Conservation (phyloP, 202 grass and related monocot genomes). For the Tripidium arundinaceum region DNA sequence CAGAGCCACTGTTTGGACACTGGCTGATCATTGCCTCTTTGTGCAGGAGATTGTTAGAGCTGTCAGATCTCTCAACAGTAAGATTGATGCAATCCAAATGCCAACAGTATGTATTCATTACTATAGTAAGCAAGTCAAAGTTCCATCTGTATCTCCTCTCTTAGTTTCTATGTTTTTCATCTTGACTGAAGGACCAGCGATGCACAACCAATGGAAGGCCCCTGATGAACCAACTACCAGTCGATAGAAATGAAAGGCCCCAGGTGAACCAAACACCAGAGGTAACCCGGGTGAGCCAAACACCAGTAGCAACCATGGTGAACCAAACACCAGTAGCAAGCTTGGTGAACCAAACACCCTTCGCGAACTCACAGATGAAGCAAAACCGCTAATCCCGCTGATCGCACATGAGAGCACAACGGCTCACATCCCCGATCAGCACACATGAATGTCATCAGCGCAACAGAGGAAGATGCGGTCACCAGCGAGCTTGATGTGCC, state of each 20-base stretch:
- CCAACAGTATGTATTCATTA: slow-evolving; percentile 40
- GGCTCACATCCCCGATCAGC: no score
- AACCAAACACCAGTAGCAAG: not conserved
- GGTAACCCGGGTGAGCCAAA: not conserved
- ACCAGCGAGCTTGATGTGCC: no score
- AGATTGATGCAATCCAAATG: slow-evolving; percentile 31
- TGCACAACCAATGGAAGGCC: slow-evolving; percentile 1
- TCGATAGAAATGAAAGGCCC: not conserved
- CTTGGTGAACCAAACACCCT: not conserved
- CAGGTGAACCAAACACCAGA: not conserved
- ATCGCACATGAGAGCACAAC: no score
- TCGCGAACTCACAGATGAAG: no score
- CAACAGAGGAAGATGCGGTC: no score
- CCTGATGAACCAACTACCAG: slow-evolving; percentile 5
- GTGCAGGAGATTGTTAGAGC: slow-evolving; percentile 50
- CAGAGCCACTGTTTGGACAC: not conserved
- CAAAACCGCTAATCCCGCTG: no score
- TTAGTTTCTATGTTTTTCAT: not conserved
- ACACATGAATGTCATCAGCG: no score
- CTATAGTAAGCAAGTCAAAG: not conserved
- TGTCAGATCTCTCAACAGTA: slow-evolving; percentile 47
- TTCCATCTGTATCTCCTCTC: not conserved
- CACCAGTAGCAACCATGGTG: not conserved
- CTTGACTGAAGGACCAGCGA: slow-evolving; percentile 39
- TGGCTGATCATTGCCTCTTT: slow-evolving; percentile 20